Base-by-base conservation (phyloP, 2,329 filamentous ascomycete species). In the Nothophoma quercina region DNA sequence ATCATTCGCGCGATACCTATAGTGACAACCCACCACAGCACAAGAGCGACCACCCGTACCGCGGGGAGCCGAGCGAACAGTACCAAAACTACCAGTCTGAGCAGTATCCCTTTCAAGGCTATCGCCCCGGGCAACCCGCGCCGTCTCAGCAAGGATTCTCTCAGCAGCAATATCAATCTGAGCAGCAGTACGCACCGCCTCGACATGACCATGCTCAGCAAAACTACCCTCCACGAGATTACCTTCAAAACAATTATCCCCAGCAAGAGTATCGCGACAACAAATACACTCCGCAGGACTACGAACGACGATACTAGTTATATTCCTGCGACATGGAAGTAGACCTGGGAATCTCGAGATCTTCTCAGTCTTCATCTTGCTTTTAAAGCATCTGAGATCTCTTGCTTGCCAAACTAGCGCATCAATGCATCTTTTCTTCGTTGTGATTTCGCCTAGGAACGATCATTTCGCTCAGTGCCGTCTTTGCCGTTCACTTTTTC, bases 1-100 rank as follows among this genome's bases (percentile, higher is more conserved):
- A 36, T 9, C 32, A 48, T 34, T 16, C 50, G 8, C 44, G 54
- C 10, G 25, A 58, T 22, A 48, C 34, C 50, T 44, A 45, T 15
- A 21, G 32, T 16, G 49, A 54, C 15, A 38, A 49, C 16, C 36
- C 53, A 4, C 16, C 51, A 7, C 58, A 42, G 12, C 51, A 59
- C 18, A 53, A 57, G 15, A 46, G 49, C 32, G 38, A 46, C 12
- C 48, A 57, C 13, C 52, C 48, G 19, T 56, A 56, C 19, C 53
- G 36, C 12, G 38, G 30, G 10, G 53, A 55, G 9, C 42, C 47
- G 5, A 30, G 49, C 12, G 44, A 39, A 45, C 47, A 55, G 21
- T 42, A 55, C 3, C 48, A 58, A 19, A 43, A 33, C 16, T 38
- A 49, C 9, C 42, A 52, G 7, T 41, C 41, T n/a, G 23, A 51